A percentile compares a stretch with the other conserved stretches of the same genome.
phyloP scores from a whole-genome alignment of 2,329 filamentous ascomycete species.

The Diaporthe vexans region DNA sequence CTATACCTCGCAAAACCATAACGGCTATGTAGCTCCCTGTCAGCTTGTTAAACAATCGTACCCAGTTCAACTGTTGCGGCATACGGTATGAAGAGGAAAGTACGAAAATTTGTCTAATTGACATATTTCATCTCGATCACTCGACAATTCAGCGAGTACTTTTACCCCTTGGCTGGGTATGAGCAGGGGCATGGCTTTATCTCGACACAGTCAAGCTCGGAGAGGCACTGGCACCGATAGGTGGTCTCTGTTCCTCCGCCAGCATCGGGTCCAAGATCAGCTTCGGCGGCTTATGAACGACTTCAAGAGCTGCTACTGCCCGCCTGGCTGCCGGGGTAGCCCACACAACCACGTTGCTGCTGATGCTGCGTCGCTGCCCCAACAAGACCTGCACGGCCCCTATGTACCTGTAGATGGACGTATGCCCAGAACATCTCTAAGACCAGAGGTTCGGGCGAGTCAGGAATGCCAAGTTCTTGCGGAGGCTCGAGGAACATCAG shows the following conservation, averaged over 20 bases:
- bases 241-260: neutral
- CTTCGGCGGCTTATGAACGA: conserved; percentile 1
- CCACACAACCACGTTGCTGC: neutral
- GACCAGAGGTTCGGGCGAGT: neutral
- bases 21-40: neutral
- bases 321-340: neutral
- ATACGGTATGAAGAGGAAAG: neutral
- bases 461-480: neutral
- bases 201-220: neutral
- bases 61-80: neutral
- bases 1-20: neutral
- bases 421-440: neutral
- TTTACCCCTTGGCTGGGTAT: neutral
- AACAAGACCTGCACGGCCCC: neutral
- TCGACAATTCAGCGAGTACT: too few species aligned
- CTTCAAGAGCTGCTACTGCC: conserved; percentile 7
- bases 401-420: neutral
- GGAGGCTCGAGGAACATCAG: conserved; percentile 6
- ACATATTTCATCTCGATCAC: neutral
- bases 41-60: neutral
- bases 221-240: neutral
- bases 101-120: neutral
- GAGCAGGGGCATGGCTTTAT: neutral
- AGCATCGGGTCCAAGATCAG: neutral
- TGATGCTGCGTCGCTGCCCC: neutral